Conservation (phyloP, 257 asterid genomes). For the Avicennia marina region DNA sequence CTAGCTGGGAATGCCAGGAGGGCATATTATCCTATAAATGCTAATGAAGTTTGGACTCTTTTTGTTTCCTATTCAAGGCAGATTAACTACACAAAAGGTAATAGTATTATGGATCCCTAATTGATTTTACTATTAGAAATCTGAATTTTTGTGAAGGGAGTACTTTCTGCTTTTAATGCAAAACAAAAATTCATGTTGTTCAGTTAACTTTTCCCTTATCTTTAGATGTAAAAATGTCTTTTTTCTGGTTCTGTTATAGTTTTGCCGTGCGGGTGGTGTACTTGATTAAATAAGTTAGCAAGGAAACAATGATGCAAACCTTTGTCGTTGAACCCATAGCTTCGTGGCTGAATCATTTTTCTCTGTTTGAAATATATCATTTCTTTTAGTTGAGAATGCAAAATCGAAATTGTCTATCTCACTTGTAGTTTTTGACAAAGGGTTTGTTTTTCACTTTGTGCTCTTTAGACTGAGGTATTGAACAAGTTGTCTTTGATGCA, state of each 20-base stretch:
- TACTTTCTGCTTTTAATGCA: no score
- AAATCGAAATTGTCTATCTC: constrained; percentile 9
- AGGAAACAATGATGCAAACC: no score
- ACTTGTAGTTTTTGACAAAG: constrained; percentile 3
- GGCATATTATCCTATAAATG: background rate
- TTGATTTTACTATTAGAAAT: background rate
- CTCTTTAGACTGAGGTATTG: constrained; percentile 62
- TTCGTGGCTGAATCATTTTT: background rate
- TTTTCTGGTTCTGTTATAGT: background rate
- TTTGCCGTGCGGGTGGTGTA: background rate
- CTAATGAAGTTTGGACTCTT: no score
- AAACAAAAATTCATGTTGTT: background rate
- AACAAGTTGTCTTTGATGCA: constrained; percentile 64
- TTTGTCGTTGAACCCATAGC: background rate
- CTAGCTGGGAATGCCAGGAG: background rate
- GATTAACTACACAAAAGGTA: background rate
- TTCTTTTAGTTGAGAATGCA: background rate
- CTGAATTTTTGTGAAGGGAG: no score
- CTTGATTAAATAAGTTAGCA: background rate
- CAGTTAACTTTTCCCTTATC: background rate
- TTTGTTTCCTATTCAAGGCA: background rate
- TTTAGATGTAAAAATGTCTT: background rate
- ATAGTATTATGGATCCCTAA: background rate
- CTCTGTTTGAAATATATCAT: background rate
- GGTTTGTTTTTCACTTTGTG: background rate